Conservation (phyloP, 2,329 filamentous ascomycete species). For the Penicillium sp. region DNA sequence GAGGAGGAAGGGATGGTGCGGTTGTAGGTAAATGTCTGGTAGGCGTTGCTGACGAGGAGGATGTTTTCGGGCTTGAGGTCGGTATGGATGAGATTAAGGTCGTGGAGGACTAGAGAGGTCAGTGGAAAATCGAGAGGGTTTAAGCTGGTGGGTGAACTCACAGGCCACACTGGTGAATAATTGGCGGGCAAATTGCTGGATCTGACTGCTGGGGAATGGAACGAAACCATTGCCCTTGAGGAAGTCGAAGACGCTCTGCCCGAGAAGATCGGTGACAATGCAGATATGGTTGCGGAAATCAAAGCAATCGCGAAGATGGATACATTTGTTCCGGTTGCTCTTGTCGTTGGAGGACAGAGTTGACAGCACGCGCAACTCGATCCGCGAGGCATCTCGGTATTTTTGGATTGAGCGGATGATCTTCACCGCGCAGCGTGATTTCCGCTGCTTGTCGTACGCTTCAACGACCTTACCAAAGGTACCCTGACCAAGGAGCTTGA, state of each 20-base stretch:
- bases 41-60: constrained; percentile 65
- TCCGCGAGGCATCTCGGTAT: constrained; percentile 93
- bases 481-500: constrained; percentile 88
- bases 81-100: constrained; percentile 96
- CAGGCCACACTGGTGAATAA: constrained; percentile 98
- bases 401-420: constrained; percentile 98
- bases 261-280: constrained; percentile 75
- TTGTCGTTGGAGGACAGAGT: constrained; percentile 91
- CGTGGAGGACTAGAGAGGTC: constrained; percentile 74
- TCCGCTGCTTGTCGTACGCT: constrained; percentile 77
- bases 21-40: constrained; percentile 72
- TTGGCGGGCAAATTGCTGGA: constrained; percentile 94
- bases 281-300: constrained; percentile 98
- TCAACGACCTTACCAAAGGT: constrained; percentile 99
- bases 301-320: constrained; percentile 94
- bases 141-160: constrained; percentile 57
- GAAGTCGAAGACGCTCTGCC: constrained; percentile 98
- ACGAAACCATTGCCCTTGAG: constrained; percentile 94
- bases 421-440: constrained; percentile 89
- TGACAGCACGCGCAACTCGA: constrained; percentile 89
- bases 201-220: constrained; percentile 97
- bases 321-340: constrained; percentile 92
- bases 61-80: constrained; percentile 72
- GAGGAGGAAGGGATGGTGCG: constrained; percentile 69
- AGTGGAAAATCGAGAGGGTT: constrained; percentile 27